Evolutionary conservation across 371 early-diverging fungal genomes (phyloP).

Genomic region (Sporodiniella umbellata): DNA sequence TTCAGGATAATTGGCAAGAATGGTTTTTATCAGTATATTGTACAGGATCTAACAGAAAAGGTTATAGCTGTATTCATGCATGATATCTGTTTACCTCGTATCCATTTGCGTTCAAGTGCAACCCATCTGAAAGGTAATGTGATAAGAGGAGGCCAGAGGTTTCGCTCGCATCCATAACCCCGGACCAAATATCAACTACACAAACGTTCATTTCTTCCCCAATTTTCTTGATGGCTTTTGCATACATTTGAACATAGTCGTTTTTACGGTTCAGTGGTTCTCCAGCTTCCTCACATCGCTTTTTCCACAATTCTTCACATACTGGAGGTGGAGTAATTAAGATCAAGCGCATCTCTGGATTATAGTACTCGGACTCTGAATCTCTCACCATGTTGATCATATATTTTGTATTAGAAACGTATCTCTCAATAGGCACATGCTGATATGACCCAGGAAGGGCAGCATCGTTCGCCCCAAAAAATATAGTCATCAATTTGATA

Average conservation of each 20-base stretch:
- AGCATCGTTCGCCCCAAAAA: conserved; percentile 88
- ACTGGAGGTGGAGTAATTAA: conserved; percentile 78
- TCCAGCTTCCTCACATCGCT: conserved; percentile 33
- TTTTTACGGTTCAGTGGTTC: conserved; percentile 43
- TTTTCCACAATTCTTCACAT: conserved; percentile 55
- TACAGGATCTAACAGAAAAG: conserved; percentile 30
- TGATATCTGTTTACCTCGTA: conserved; percentile 46
- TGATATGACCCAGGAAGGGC: conserved; percentile 48
- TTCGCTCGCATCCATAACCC: conserved; percentile 33
- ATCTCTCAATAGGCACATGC: conserved; percentile 66
- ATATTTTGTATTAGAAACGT: conserved; percentile 49
- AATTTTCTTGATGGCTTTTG: conserved; percentile 52
- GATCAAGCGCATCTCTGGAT: conserved; percentile 58
- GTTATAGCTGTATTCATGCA: too few relatives aligned
- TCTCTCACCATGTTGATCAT: conserved; percentile 53
- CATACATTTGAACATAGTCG: conserved; percentile 51
- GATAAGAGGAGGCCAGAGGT: conserved; percentile 11
- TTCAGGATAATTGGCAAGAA: conserved; percentile 27
- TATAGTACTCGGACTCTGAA: conserved; percentile 50
- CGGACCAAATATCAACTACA: conserved; percentile 60
- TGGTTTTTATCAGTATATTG: conserved; percentile 29
- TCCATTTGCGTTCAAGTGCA: conserved; percentile 61
- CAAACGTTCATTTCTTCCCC: conserved; percentile 42
- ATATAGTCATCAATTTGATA: conserved; percentile 64
- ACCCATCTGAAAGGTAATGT: conserved; percentile 59